These are phyloP conservation scores for Talinum fruticosum DNA, from an alignment of 148 eudicot species.

Conservation along the genomic window DNA sequence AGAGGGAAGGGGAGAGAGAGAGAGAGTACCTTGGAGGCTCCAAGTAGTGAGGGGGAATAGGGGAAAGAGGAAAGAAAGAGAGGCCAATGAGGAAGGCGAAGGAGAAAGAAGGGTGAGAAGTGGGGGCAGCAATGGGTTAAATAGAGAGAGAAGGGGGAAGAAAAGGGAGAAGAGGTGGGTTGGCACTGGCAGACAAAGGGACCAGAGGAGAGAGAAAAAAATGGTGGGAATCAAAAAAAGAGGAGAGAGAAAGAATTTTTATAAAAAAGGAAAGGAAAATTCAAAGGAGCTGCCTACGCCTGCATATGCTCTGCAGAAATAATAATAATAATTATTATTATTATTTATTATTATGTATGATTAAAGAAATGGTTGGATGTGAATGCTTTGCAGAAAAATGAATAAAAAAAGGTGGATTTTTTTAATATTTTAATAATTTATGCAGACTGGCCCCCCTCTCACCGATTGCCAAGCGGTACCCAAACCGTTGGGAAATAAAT, in stretches of 20 bases:
- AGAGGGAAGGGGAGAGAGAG: slow-evolving; percentile 4
- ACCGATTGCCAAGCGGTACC: neutral
- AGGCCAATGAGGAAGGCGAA: slow-evolving; percentile 20
- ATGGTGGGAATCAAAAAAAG: slow-evolving; percentile 21
- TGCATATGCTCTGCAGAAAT: neutral
- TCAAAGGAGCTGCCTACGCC: neutral
- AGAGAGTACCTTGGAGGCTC: slow-evolving; percentile 7
- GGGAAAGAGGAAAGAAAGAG: neutral
- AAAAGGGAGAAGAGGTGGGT: neutral
- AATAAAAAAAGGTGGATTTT: neutral
- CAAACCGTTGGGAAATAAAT: neutral
- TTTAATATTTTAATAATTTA: neutral
- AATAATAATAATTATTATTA: no score
- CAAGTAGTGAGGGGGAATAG: neutral
- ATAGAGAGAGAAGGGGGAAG: neutral
- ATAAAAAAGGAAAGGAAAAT: neutral
- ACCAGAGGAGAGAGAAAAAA: neutral
- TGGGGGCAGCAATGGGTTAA: slow-evolving; percentile 10
- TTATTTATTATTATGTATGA: no score
- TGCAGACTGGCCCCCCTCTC: neutral
- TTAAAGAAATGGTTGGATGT: slow-evolving; percentile 2
- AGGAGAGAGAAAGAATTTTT: neutral
- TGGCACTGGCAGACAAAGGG: neutral
- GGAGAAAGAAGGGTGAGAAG: slow-evolving; percentile 9
- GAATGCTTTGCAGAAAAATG: neutral